Evolutionary conservation across 208 protist genomes (phyloP).

Genomic region (Leishmania mexicana): DNA sequence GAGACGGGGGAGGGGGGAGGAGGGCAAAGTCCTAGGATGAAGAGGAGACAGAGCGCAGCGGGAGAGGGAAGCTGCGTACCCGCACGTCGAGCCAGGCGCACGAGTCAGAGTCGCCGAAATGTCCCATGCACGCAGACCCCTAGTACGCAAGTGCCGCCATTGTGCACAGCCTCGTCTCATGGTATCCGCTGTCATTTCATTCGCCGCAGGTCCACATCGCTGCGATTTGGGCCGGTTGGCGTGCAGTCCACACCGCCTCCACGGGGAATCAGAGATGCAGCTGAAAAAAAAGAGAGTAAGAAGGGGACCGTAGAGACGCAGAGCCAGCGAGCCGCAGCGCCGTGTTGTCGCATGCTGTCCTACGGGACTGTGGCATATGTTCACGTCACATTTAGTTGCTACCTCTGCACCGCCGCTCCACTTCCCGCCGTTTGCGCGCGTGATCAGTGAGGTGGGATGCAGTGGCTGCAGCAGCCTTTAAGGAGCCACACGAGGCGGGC

Average conservation of each 20-base stretch:
- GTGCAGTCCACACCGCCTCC: not conserved
- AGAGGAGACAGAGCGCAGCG: not conserved
- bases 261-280: not conserved
- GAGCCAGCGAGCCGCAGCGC: not conserved
- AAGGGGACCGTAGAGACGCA: not conserved
- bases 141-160: not conserved
- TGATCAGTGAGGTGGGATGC: not conserved
- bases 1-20: not conserved
- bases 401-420: not conserved
- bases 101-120: not conserved
- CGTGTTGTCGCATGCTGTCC: not conserved
- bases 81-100: not conserved
- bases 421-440: not conserved
- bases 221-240: not conserved
- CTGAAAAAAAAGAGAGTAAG: not conserved
- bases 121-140: not conserved
- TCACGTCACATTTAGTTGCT: not conserved
- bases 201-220: not conserved
- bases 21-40: not conserved
- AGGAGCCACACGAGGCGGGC: no score
- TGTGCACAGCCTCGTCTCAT: not conserved
- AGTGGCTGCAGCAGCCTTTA: no score
- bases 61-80: not conserved
- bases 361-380: not conserved
- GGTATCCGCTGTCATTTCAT: not conserved